These are phyloP conservation scores for Rutstroemia sp. DNA, from an alignment of 2,329 filamentous ascomycete species.

Conservation along the genomic window DNA sequence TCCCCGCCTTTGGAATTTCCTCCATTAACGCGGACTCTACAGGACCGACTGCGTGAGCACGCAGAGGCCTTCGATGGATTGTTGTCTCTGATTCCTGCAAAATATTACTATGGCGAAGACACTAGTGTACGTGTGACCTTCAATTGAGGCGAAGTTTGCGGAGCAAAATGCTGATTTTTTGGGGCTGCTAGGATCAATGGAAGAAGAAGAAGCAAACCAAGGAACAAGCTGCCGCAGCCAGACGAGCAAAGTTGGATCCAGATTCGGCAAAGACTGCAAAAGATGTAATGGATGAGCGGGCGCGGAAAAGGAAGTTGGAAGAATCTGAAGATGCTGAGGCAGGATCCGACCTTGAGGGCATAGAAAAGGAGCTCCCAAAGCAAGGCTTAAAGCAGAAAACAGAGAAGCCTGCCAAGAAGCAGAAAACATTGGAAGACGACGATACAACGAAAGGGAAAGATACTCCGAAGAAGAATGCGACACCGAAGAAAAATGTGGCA, in stretches of 20 bases:
- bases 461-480: conserved; percentile 32
- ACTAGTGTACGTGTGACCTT: conserved; percentile 48
- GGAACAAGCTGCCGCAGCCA: conserved; percentile 73
- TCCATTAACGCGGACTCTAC: conserved; percentile 10
- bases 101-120: conserved; percentile 64
- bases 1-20: conserved; percentile 16
- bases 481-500: conserved; percentile 30
- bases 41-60: conserved; percentile 46
- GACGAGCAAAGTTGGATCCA: conserved; percentile 84
- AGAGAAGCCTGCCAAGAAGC: conserved; percentile 41
- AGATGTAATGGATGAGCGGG: conserved; percentile 81
- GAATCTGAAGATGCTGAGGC: conserved; percentile 44
- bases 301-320: conserved; percentile 74
- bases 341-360: conserved; percentile 33
- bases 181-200: conserved; percentile 70
- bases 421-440: conserved; percentile 37
- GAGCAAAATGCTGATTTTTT: conserved; percentile 12
- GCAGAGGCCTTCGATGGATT: conserved; percentile 40
- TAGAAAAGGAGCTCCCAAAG: conserved; percentile 53
- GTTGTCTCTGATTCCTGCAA: conserved; percentile 63
- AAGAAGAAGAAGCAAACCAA: conserved; percentile 93
- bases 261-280: conserved; percentile 86
- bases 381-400: conserved; percentile 51
- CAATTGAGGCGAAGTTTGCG: background rate
- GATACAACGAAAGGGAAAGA: conserved; percentile 1